Evolutionary conservation across 306 rosid genomes (phyloP).

Genomic region (cucumber (Cucumis sativus)): Cucumber_9930_V3 NC_026659.2:31767001-31767500

Average conservation of each 20-base stretch:
- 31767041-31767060: neutral
- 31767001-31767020: neutral
- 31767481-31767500: constrained; percentile 34
- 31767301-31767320: constrained; percentile 7
- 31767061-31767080: constrained; percentile 4
- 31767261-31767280: constrained; percentile 8
- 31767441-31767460: neutral
- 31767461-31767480: constrained; percentile 6
- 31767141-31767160: constrained; percentile 7
- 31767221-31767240: neutral
- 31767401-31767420: constrained; percentile 29
- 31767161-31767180: constrained; percentile 1
- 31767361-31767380: constrained; percentile 8
- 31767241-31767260: constrained; percentile 21
- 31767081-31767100: constrained; percentile 9
- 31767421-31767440: constrained; percentile 13
- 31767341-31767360: constrained; percentile 15
- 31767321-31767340: constrained; percentile 1
- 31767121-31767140: constrained; percentile 11
- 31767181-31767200: neutral
- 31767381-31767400: constrained; percentile 19
- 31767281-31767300: constrained; percentile 6
- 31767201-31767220: constrained; percentile 3
- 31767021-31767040: neutral
- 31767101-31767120: constrained; percentile 6